These are phyloP conservation scores for Graphilbum fragrans DNA, from an alignment of 2,329 filamentous ascomycete genomes.

Conservation along the genomic window DNA sequence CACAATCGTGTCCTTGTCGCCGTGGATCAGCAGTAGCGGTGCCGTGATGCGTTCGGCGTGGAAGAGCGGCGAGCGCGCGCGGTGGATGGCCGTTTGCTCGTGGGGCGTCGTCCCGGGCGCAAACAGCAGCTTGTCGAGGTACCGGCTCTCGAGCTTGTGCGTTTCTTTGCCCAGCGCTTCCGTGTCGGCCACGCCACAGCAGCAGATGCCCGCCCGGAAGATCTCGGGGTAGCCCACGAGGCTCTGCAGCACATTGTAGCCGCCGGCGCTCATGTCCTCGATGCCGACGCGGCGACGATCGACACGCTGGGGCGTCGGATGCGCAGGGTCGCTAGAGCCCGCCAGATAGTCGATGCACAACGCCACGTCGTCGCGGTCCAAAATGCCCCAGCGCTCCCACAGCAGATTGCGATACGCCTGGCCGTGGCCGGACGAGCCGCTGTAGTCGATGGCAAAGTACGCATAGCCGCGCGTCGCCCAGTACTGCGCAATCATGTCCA, in stretches of 20 bases:
- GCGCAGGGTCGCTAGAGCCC: conserved; percentile 3
- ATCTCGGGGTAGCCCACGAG: conserved; percentile 30
- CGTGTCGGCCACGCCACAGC: conserved; percentile 40
- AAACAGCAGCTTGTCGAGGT: conserved; percentile 32
- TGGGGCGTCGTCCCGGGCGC: conserved; percentile 18
- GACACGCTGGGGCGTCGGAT: background rate
- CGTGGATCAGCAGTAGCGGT: conserved; percentile 44
- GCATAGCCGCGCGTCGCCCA: conserved; percentile 43
- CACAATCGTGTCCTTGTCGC: conserved; percentile 42
- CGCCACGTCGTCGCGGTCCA: conserved; percentile 37
- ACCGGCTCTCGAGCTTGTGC: conserved; percentile 44
- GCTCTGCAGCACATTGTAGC: conserved; percentile 38
- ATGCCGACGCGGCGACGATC: conserved; percentile 6
- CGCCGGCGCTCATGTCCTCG: conserved; percentile 35
- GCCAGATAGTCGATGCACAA: conserved; percentile 31
- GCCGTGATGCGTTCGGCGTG: conserved; percentile 33
- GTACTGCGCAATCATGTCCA: conserved; percentile 34
- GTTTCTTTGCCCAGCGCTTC: conserved; percentile 30
- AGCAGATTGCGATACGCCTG: conserved; percentile 35
- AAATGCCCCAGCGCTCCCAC: conserved; percentile 35
- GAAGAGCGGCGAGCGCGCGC: conserved; percentile 34
- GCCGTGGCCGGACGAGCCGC: conserved; percentile 38
- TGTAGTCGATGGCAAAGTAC: conserved; percentile 37
- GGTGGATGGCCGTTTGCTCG: conserved; percentile 26
- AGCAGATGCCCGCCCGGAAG: conserved; percentile 36